Evolutionary conservation across 2,329 filamentous ascomycete species (phyloP), one percentile per base, ranked within the genome.

Genomic region (Amphichorda felina): DNA sequence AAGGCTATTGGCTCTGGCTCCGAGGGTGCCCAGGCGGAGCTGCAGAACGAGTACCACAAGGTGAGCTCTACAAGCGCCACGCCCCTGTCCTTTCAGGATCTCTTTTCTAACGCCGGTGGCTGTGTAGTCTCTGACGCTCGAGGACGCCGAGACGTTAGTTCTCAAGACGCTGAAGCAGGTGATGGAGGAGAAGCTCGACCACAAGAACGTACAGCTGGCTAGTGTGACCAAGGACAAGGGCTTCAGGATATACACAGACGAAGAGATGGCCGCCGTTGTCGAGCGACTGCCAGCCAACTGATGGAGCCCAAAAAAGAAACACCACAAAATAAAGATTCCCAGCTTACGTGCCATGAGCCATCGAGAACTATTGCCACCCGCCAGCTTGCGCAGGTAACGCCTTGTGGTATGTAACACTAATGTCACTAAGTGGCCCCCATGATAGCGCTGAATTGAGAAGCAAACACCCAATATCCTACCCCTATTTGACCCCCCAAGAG

Each of bases 101-200:
- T 24, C 21, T 6, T 24, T 24, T 6, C 6, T 24, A 10, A 24
- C 21, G 21, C 28, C 30, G 8, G 36, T 43, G 18, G 9, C 16
- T 8, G 8, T 10, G 22, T 44, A 82, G 75, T 96, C 89, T 39
- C 72, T 98, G 43, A 94, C 88, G 29, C 79, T 98, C 43, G 68
- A 74, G 38, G 91, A 98, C 56, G 91, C 91, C 39, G 91, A 98
- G 67, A 91, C 88, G 4, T 67, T 98, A 45, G 88, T 94, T 35
- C 70, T 98, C 53, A 96, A 96, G 76, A 98, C 91, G 26, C 63
- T 98, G 59, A 98, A 96, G 74, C 91, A 98, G 66, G 91, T 98
- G 48, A 98, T 98, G 91, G 91, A 98, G 66, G 91, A 98, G 77
- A 98, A 98, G 70, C 72, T 98, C 41, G 91, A 98, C 58, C 75